Conservation (phyloP, 441 rosid species). For the Jatropha multifida region DNA sequence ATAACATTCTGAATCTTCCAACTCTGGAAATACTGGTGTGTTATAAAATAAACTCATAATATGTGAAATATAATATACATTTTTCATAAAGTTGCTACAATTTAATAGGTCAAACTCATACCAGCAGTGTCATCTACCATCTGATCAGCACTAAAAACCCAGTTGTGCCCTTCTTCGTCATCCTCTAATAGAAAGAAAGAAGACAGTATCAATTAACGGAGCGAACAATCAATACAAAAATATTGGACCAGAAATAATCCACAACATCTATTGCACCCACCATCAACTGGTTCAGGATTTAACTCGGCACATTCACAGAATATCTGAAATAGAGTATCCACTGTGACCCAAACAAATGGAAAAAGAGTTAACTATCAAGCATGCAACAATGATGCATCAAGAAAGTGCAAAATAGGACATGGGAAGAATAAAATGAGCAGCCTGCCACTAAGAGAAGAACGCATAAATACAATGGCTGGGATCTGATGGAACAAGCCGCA, state of each 20-base stretch:
- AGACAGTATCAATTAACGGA: neutral
- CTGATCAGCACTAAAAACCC: conserved; percentile 84
- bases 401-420: neutral
- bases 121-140: conserved; percentile 52
- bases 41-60: conserved; percentile 5
- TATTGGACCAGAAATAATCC: neutral
- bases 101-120: conserved; percentile 20
- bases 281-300: conserved; percentile 84
- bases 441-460: neutral
- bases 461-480: conserved; percentile 56
- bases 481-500: conserved; percentile 95
- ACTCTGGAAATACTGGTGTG: conserved; percentile 29
- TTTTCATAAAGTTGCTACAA: neutral
- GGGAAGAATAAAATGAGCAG: conserved; percentile 13
- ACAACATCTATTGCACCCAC: conserved; percentile 33
- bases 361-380: neutral
- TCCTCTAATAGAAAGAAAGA: conserved; percentile 27
- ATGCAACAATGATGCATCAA: neutral
- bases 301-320: conserved; percentile 94
- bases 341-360: conserved; percentile 36
- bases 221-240: neutral
- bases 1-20: conserved; percentile 52
- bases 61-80: neutral
- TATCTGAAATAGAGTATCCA: conserved; percentile 79
- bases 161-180: conserved; percentile 46